These are phyloP conservation scores for Paxillus ammoniavirescens DNA, from an alignment of 768 basidiomycete species.

Conservation along the genomic window DNA sequence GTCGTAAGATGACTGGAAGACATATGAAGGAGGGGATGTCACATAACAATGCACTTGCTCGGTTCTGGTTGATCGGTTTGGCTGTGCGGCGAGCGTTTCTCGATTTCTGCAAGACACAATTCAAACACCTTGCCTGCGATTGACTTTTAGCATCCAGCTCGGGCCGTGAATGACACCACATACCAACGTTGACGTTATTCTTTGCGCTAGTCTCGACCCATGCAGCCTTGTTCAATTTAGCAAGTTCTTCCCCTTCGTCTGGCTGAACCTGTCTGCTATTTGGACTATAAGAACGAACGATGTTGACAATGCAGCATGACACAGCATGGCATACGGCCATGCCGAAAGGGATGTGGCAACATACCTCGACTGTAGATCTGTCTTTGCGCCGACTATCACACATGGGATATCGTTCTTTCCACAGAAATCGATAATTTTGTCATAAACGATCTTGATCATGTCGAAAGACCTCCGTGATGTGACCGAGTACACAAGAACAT, in stretches of 20 bases:
- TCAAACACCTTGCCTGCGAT: slow-evolving; percentile 77
- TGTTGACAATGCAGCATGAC: slow-evolving; percentile 11
- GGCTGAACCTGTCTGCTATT: slow-evolving; percentile 69
- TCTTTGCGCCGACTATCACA: slow-evolving; percentile 92
- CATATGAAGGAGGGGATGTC: slow-evolving; percentile 20
- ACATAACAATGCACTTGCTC: slow-evolving; percentile 56
- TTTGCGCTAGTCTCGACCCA: slow-evolving; percentile 91
- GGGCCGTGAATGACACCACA: slow-evolving; percentile 35
- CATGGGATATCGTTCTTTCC: slow-evolving; percentile 85
- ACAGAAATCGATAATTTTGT: slow-evolving; percentile 89
- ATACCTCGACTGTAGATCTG: slow-evolving; percentile 75
- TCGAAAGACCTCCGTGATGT: slow-evolving; percentile 87
- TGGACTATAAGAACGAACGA: slow-evolving; percentile 31
- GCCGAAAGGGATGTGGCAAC: slow-evolving; percentile 25
- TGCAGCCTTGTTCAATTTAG: slow-evolving; percentile 66
- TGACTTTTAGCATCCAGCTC: not conserved
- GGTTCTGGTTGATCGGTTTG: slow-evolving; percentile 41
- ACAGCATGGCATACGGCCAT: slow-evolving; percentile 9
- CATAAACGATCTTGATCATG: slow-evolving; percentile 90
- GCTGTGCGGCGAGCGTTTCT: slow-evolving; percentile 63
- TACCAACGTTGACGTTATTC: slow-evolving; percentile 83
- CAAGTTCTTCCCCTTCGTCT: slow-evolving; percentile 74
- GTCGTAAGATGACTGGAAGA: slow-evolving; percentile 18
- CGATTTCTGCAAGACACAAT: slow-evolving; percentile 78
- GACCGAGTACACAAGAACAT: slow-evolving; percentile 94